These are phyloP conservation scores for Hypoxylon sp. DNA, from an alignment of 2,329 filamentous ascomycete genomes.

Conservation along the genomic window DNA sequence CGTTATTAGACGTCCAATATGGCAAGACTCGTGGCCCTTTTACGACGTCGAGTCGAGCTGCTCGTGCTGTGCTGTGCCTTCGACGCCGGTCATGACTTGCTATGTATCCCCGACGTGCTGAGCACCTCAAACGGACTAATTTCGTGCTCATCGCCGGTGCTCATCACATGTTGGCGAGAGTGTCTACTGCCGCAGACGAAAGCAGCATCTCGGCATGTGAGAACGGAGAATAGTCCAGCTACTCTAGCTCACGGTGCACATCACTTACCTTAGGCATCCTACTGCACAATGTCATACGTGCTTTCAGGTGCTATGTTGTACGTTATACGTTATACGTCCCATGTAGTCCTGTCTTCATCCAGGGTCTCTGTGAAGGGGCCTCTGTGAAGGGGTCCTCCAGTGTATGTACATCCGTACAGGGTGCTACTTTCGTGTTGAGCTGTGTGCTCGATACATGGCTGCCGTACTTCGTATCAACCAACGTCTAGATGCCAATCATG, in stretches of 20 bases:
- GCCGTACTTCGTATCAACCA: constrained; percentile 18
- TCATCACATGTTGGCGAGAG: constrained; percentile 12
- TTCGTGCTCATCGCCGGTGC: background rate
- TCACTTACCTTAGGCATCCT: constrained; percentile 6
- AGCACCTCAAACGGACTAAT: background rate
- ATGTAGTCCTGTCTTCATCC: constrained; percentile 5
- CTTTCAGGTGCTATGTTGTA: background rate
- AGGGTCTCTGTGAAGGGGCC: background rate
- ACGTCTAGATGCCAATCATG: constrained; percentile 9
- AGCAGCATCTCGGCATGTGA: constrained; percentile 2
- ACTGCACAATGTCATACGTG: constrained; percentile 7
- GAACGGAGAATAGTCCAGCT: background rate
- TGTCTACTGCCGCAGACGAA: background rate
- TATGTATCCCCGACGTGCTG: constrained; percentile 8
- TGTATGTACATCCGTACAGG: background rate
- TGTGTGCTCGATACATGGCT: constrained; percentile 20
- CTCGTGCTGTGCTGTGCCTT: background rate
- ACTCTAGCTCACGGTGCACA: background rate
- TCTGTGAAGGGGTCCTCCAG: too few species aligned
- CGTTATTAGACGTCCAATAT: constrained; percentile 7
- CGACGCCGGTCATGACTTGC: constrained; percentile 6
- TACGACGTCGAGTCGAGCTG: background rate
- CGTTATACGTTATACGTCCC: too few species aligned
- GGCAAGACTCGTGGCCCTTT: background rate
- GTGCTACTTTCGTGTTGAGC: constrained; percentile 26